Conservation (phyloP, 2,329 filamentous ascomycete genomes). For the Nigrograna mackinnonii region DNA sequence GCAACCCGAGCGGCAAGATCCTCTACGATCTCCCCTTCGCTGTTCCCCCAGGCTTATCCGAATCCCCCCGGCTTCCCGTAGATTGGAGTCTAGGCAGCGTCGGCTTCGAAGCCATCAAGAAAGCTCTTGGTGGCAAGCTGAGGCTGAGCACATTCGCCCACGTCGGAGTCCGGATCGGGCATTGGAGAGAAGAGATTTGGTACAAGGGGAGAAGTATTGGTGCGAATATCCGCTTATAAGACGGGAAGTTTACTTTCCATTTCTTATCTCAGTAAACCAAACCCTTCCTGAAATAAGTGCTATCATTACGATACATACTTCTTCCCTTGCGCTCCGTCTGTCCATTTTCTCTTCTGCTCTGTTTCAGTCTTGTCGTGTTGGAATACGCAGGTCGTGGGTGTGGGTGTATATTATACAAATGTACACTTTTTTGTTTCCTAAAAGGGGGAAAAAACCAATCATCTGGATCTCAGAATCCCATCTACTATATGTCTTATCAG, state of each 20-base stretch:
- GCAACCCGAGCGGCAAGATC: constrained; percentile 77
- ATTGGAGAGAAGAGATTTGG: constrained; percentile 70
- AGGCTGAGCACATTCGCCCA: constrained; percentile 78
- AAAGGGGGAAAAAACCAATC: too few relatives aligned
- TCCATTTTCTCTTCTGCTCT: too few relatives aligned
- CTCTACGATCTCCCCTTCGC: constrained; percentile 74
- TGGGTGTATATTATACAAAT: too few relatives aligned
- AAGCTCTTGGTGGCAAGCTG: constrained; percentile 78
- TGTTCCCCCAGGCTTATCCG: constrained; percentile 72
- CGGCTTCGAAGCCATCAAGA: constrained; percentile 79
- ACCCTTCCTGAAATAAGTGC: too few relatives aligned
- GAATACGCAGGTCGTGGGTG: too few relatives aligned
- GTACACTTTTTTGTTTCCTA: too few relatives aligned
- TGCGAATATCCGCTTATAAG: constrained; percentile 49
- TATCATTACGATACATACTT: too few relatives aligned
- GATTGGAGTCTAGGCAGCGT: constrained; percentile 76
- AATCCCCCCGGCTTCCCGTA: constrained; percentile 79
- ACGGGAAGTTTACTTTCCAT: not conserved
- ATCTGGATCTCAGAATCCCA: too few relatives aligned
- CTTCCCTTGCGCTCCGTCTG: too few relatives aligned
- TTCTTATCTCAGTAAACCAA: too few relatives aligned
- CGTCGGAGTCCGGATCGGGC: constrained; percentile 73
- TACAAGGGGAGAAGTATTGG: constrained; percentile 50
- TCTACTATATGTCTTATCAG: too few relatives aligned
- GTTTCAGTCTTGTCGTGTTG: too few relatives aligned